Percentiles rank a stretch among this genome's conserved stretches.
Evolutionary conservation across 495 filamentous ascomycete genomes (phyloP).

Genomic region (Talaromyces ruber): DNA sequence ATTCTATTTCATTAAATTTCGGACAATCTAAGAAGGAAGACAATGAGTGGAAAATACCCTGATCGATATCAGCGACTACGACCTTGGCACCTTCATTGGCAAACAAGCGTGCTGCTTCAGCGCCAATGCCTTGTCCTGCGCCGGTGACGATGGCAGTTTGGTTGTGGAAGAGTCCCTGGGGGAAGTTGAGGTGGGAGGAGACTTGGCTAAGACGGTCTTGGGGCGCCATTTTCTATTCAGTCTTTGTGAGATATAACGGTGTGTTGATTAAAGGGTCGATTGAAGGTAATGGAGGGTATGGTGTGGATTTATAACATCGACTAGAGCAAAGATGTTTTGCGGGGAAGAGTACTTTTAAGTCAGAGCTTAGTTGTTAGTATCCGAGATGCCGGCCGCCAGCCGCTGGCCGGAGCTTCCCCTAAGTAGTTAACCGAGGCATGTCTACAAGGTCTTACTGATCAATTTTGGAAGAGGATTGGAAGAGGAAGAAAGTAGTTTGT

Average conservation of each 20-base stretch:
- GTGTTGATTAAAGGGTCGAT: neutral
- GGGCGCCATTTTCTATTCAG: constrained; percentile 20
- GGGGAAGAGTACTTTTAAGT: neutral
- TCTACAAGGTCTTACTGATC: neutral
- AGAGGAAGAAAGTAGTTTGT: neutral
- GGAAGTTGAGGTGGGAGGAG: constrained; percentile 69
- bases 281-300: neutral
- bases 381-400: neutral
- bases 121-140: constrained; percentile 81
- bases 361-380: neutral
- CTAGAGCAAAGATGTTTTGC: neutral
- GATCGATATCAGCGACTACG: constrained; percentile 74
- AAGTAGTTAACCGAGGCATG: neutral
- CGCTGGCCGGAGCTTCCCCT: neutral
- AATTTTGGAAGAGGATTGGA: neutral
- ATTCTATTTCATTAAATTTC: too few relatives aligned
- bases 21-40: neutral
- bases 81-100: constrained; percentile 82
- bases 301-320: neutral
- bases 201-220: constrained; percentile 57
- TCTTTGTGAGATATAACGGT: neutral
- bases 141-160: constrained; percentile 87
- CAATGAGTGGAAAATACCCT: constrained; percentile 30
- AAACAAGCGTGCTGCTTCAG: constrained; percentile 71
- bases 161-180: constrained; percentile 63